Evolutionary conservation across 208 protist species (phyloP), one percentile per base, ranked within the genome.

Genomic region (Kentomonas sorsogonicus): DNA sequence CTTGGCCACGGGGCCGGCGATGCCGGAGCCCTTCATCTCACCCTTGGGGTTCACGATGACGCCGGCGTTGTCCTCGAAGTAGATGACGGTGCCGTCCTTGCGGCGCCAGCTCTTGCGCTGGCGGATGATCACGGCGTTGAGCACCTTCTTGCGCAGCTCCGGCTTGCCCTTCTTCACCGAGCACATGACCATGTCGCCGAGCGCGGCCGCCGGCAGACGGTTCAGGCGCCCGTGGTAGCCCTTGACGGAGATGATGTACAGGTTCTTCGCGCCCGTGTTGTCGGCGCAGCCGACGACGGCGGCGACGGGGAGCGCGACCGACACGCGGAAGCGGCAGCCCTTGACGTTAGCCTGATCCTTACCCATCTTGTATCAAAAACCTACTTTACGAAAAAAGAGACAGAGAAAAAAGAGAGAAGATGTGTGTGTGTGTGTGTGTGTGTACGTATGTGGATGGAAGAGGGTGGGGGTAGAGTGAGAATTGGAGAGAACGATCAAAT

Each of bases 131-230:
- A 99, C 96, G 53, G 95, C 97, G 65, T 97, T 95, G 61, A 91
- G 71, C 53, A 99, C 95, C 91, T 99, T 99, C 87, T 99, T 99
- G 65, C 98, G 91, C 30, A 99, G 94, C 85, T 99, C 98, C 59
- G 98, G 98, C 86, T 99, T 99, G 69, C 99, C 99, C 83, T 99
- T 99, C 95, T 99, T 99, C 65, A 99, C 97, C 34, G 98, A 99
- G 62, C 91, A 96, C 83, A 99, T 96, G 59, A 99, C 89, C 87
- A 99, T 99, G 81, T 99, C 97, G 54, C 98, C 98, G 60, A 99
- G 85, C 44, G 90, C 91, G 38, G 98, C 98, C 36, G 91, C 69
- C 33, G 99, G 99, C 47, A 99, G 83, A 65, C 98, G 90, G 86
- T 99, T 99, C 15, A 99, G 91, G 60, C 98, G 89, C 62, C 97